Evolutionary conservation across 169 alveolate species (phyloP).

Genomic region (Cryptosporidium andersoni): DNA sequence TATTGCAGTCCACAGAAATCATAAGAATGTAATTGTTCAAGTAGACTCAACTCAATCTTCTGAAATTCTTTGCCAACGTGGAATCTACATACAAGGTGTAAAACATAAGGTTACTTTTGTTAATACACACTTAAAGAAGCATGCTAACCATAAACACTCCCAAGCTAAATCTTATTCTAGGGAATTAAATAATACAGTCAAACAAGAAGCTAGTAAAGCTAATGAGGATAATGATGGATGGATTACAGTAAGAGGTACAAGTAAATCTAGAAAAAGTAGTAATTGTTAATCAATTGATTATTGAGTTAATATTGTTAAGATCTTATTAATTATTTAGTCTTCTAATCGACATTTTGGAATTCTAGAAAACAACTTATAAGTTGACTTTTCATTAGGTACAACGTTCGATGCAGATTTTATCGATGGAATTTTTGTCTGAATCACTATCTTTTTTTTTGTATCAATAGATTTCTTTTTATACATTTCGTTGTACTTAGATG

Average conservation of each 20-base stretch:
- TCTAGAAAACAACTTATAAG: too few relatives aligned
- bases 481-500: conserved; percentile 36
- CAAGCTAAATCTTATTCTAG: neutral
- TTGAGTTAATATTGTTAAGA: neutral
- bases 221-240: conserved; percentile 56
- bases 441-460: neutral
- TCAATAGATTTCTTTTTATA: conserved; percentile 4
- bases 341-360: neutral
- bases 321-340: conserved; percentile 2
- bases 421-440: neutral
- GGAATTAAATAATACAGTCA: neutral
- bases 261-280: neutral
- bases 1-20: conserved; percentile 38
- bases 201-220: conserved; percentile 3
- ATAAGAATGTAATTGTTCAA: conserved; percentile 34
- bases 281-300: too few relatives aligned
- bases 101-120: conserved; percentile 27
- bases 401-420: neutral
- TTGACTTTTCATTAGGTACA: too few relatives aligned
- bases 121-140: neutral
- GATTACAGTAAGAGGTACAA: conserved; percentile 47
- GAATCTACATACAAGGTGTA: conserved; percentile 49
- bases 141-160: neutral
- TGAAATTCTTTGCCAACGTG: conserved; percentile 56
- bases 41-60: conserved; percentile 57